Evolutionary conservation across 73 alveolate species (phyloP).

Genomic region (Blepharisma stoltei): DNA sequence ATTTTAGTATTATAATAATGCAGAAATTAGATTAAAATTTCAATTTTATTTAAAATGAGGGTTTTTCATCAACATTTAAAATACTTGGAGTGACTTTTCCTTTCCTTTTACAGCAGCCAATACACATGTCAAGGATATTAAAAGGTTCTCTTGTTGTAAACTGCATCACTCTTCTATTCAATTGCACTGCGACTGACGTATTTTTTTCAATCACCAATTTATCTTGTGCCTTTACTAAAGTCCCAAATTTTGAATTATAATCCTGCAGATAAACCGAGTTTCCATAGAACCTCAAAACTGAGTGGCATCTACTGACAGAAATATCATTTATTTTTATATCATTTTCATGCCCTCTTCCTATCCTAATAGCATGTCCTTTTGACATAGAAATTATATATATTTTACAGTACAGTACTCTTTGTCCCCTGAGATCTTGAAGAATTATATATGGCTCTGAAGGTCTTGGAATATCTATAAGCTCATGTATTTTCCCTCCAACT

Average conservation of each 20-base stretch:
- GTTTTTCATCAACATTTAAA: too few relatives aligned
- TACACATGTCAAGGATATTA: too few relatives aligned
- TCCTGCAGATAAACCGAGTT: constrained; percentile 48
- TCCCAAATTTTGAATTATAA: constrained; percentile 56
- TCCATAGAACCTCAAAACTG: constrained; percentile 14
- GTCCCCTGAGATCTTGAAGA: constrained; percentile 42
- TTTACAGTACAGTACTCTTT: constrained; percentile 42
- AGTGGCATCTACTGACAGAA: constrained; percentile 50
- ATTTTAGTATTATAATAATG: too few relatives aligned
- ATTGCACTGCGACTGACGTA: background rate
- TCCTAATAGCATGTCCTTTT: background rate
- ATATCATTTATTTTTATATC: constrained; percentile 56
- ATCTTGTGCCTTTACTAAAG: constrained; percentile 34
- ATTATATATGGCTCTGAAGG: constrained; percentile 38
- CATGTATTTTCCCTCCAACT: constrained; percentile 43
- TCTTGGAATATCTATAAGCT: constrained; percentile 20
- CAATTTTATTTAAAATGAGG: too few relatives aligned
- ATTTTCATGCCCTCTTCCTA: constrained; percentile 62
- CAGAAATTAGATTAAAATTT: too few relatives aligned
- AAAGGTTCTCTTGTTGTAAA: constrained; percentile 18
- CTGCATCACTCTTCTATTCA: constrained; percentile 30
- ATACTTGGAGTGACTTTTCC: too few relatives aligned
- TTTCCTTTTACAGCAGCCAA: too few relatives aligned
- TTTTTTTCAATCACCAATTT: background rate
- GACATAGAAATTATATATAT: constrained; percentile 49